Evolutionary conservation across 2,329 filamentous ascomycete species (phyloP), one percentile per base, ranked within the genome.

Genomic region (Ramichloridium luteum): DNA sequence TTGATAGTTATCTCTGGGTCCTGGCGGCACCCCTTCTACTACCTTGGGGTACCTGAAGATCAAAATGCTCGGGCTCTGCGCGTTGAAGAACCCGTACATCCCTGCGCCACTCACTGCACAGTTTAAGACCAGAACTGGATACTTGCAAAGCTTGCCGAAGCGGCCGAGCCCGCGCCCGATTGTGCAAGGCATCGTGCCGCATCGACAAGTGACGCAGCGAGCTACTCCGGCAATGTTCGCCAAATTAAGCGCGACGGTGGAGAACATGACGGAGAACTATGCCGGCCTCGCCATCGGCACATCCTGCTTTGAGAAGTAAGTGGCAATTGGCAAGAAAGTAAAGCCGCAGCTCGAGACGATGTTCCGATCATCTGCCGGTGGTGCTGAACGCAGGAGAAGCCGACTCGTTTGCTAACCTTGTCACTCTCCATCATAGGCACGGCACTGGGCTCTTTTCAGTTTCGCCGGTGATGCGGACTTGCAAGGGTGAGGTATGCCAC

Each of bases 401-500:
- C n/a, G n/a, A n/a, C n/a, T n/a, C n/a, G n/a, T n/a, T n/a, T n/a
- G n/a, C n/a, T n/a, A n/a, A n/a, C n/a, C n/a, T n/a, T n/a, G n/a
- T n/a, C n/a, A n/a, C n/a, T n/a, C n/a, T n/a, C n/a, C 20, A n/a
- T 23, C 38, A 88, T 22, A 37, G 86, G 60, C 77, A 88, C 50
- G 79, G 79, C 25, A 68, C 82, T 4, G 82, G 77, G 1, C 65
- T 92, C 1, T 90, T 88, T 55, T 70, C 78, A 1, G 63, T 60
- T 3, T 63, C 69, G 30, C 76, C 77, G 0, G 62, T 78, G 40
- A 78, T 78, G 49, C 69, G 72, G 16, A 81, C 74, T 8, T 83
- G 78, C 45, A 72, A 77, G 44, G 82, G 82, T n/a, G 84, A 92
- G 57, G 70, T 92, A 26, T 80, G 74, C 46, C 84, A 93, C 53